phyloP scores from a whole-genome alignment of 2,329 filamentous ascomycete species.

The Knufia fluminis region DNA sequence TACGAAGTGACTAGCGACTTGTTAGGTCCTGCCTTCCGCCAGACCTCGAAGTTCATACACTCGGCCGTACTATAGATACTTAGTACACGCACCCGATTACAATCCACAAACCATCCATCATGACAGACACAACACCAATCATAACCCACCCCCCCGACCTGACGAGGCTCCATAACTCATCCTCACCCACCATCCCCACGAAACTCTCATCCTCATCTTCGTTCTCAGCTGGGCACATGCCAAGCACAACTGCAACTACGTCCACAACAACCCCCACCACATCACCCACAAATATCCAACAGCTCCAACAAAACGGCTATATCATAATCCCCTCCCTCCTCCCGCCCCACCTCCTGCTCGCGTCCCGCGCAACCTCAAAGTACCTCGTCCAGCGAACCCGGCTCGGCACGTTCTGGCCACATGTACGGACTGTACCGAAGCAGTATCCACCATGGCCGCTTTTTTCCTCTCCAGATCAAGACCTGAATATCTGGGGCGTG shows the following conservation, averaged over 20 bases:
- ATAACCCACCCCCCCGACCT: not conserved
- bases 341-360: conserved; percentile 43
- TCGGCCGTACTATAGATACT: not conserved
- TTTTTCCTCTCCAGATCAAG: conserved; percentile 37
- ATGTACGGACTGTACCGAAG: conserved; percentile 75
- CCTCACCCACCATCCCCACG: conserved; percentile 3
- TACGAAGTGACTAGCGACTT: no score
- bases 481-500: conserved; percentile 74
- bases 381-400: conserved; percentile 54
- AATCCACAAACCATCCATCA: no score
- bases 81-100: not conserved
- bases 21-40: no score
- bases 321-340: conserved; percentile 62
- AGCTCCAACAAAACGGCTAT: conserved; percentile 63
- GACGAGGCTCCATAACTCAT: not conserved
- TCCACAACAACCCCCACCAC: not conserved
- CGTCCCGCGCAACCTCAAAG: conserved; percentile 52
- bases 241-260: not conserved
- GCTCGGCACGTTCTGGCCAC: conserved; percentile 60
- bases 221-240: no score
- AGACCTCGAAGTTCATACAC: not conserved
- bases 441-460: conserved; percentile 77
- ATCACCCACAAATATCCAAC: not conserved
- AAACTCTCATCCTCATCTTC: not conserved
- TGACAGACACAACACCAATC: not conserved